Evolutionary conservation across 768 basidiomycete genomes (phyloP).

Genomic region (Lactifluus hygrophoroides): DNA sequence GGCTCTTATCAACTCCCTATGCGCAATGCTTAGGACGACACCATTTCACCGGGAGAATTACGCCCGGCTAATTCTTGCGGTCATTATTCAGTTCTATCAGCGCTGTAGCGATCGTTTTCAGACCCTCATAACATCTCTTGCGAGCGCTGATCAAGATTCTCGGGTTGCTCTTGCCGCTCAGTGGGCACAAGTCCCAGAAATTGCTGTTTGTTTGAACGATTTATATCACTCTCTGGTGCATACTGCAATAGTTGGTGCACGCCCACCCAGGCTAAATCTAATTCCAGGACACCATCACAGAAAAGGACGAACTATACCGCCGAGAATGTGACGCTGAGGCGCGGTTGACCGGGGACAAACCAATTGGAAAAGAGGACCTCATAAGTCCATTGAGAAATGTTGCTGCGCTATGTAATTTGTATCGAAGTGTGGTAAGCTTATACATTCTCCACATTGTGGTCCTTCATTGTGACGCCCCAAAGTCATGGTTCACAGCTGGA

Average conservation of each 20-base stretch:
- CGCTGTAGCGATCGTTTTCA: constrained; percentile 86
- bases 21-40: constrained; percentile 81
- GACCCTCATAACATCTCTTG: constrained; percentile 47
- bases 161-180: constrained; percentile 53
- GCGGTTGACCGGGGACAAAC: constrained; percentile 46
- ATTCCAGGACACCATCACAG: constrained; percentile 32
- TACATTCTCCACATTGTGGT: not conserved
- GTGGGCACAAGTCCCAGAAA: constrained; percentile 81
- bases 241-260: constrained; percentile 6
- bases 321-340: constrained; percentile 79
- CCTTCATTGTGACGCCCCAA: constrained; percentile 3
- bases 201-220: constrained; percentile 66
- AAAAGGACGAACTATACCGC: constrained; percentile 49
- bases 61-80: constrained; percentile 83
- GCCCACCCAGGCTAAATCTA: constrained; percentile 1
- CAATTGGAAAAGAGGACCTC: constrained; percentile 54
- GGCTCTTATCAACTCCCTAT: constrained; percentile 85
- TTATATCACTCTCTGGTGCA: constrained; percentile 47
- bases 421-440: constrained; percentile 73
- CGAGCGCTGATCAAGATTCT: constrained; percentile 32
- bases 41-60: constrained; percentile 96
- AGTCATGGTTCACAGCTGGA: constrained; percentile 83
- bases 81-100: constrained; percentile 95
- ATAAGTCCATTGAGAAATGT: constrained; percentile 66
- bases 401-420: constrained; percentile 65